Evolutionary conservation across 2,329 filamentous ascomycete species (phyloP).

Genomic region (Colletotrichum zoysiae): DNA sequence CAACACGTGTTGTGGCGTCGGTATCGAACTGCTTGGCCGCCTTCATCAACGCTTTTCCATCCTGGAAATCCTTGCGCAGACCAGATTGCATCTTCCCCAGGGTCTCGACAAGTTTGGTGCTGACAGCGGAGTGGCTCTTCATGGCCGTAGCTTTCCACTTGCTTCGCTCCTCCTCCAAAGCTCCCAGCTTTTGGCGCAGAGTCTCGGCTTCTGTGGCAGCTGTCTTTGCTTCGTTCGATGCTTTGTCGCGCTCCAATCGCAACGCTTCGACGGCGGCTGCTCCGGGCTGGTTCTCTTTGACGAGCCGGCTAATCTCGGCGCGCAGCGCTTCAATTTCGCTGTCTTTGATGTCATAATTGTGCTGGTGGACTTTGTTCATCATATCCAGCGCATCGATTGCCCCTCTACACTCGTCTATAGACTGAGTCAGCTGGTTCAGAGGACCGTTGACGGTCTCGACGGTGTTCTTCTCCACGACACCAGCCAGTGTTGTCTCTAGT

Average conservation of each 20-base stretch:
- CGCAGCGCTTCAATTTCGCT: background rate
- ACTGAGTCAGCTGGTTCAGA: background rate
- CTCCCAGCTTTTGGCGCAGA: background rate
- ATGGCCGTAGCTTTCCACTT: background rate
- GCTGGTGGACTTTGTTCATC: background rate
- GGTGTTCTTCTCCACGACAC: background rate
- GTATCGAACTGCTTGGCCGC: background rate
- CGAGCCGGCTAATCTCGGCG: background rate
- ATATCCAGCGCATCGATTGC: background rate
- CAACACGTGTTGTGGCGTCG: background rate
- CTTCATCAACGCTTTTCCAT: background rate
- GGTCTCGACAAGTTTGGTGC: background rate
- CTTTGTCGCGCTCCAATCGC: background rate
- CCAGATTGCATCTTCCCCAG: background rate
- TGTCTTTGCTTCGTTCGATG: background rate
- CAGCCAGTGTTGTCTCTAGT: background rate
- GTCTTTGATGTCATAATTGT: background rate
- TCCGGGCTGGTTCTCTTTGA: background rate
- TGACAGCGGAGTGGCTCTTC: background rate
- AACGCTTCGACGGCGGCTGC: background rate
- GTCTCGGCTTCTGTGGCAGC: background rate
- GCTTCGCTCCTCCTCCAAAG: background rate
- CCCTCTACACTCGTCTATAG: background rate
- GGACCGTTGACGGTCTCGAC: background rate
- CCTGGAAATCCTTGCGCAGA: background rate